These are phyloP conservation scores for Aspergillus terreus DNA, from an alignment of 2,329 filamentous ascomycete genomes.

Conservation along the genomic window DNA sequence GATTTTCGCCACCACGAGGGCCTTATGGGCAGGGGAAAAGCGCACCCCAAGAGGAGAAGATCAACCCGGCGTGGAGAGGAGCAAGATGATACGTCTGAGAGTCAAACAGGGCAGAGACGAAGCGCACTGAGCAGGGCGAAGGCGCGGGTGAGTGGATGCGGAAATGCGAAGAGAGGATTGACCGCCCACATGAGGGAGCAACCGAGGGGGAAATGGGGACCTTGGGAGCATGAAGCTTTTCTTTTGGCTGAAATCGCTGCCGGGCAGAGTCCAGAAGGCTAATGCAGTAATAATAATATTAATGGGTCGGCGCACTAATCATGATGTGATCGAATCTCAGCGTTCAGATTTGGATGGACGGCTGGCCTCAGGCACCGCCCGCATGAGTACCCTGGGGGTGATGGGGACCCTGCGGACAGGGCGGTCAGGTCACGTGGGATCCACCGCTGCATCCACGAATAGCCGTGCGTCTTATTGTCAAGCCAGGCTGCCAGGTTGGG, in stretches of 20 bases:
- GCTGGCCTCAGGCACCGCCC: neutral
- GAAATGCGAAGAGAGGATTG: conserved; percentile 5
- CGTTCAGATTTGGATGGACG: neutral
- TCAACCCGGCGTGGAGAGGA: conserved; percentile 2
- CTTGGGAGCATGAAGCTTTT: conserved; percentile 15
- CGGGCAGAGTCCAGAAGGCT: neutral
- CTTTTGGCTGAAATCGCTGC: neutral
- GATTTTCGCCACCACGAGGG: conserved; percentile 3
- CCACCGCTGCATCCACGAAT: neutral
- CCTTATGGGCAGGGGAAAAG: neutral
- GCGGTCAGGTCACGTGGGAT: neutral
- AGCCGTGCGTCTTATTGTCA: neutral
- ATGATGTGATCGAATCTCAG: neutral
- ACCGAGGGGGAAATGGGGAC: conserved; percentile 14
- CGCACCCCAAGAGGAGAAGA: conserved; percentile 5
- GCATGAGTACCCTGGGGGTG: conserved; percentile 6
- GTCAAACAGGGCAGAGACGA: conserved; percentile 9
- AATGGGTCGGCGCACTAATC: conserved; percentile 15
- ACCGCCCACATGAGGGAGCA: conserved; percentile 16
- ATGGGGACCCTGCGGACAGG: conserved; percentile 15
- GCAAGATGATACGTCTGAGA: neutral
- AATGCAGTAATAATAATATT: neutral
- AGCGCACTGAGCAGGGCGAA: conserved; percentile 9
- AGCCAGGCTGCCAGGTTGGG: neutral
- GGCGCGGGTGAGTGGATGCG: conserved; percentile 9